Base-by-base conservation (phyloP, 2,329 filamentous ascomycete genomes). In the Fusarium aywerte region DNA sequence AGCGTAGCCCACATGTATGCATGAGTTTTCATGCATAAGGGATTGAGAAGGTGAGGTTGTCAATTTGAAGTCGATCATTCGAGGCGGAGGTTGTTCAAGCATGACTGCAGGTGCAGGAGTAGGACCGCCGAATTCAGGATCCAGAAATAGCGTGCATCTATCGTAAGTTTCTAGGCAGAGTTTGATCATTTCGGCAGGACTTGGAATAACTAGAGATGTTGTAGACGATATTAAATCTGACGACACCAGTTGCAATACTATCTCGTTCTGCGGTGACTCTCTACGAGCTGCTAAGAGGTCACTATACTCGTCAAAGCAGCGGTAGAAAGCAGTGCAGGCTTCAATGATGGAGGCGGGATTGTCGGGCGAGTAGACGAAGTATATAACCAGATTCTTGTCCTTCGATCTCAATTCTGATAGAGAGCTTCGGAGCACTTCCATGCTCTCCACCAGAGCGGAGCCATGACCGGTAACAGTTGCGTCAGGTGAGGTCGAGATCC, bases 1-100 rank as follows among this genome's bases (percentile, higher is more conserved):
- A 3, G 90, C 87, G 73, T 96, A 96, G 2, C 90, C 91, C 42
- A 96, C 81, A 75, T 97, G 92, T 29, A 97, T 87, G 72, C 90
- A 90, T 1, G 89, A 91, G 67, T 93, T 92, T 74, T 96, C 92
- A 55, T 90, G 87, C 52, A 96, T 81, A 7, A 95, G 80, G 18
- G 92, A 91, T 18, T 88, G 85, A 0, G 91, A 92, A 3, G 91
- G 90, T 15, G 86, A 87, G 1, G 86, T 78, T 2, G 82, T 84
- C 3, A 94, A 79, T 74, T 92, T 91, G 78, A 96, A 96, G 48
- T 92, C 90, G 51, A 96, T 90, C 27, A 83, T 84, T 25, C 90
- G 87, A 12, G 92, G 91, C 5, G 91, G 80, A 1, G 87, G 81
- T 66, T 89, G 87, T 73, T 93, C 92, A 2, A 96, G 82, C 59